phyloP scores from a whole-genome alignment of 164 flowering plant species.

The Macadamia integrifolia region DNA sequence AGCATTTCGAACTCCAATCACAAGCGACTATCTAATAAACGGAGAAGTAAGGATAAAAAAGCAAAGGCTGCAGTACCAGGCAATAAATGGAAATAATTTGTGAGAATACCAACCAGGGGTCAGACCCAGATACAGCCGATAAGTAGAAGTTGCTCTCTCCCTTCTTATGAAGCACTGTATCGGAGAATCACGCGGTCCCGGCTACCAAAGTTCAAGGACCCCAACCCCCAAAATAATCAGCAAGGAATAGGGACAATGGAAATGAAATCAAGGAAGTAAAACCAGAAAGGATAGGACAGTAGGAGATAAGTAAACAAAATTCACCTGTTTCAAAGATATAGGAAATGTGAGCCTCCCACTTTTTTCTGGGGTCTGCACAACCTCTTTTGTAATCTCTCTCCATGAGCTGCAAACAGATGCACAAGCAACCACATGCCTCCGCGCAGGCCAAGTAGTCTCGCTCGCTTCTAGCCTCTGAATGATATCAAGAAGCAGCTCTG shows the following conservation, averaged over 20 bases:
- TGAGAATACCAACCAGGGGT: constrained; percentile 52
- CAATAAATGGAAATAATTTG: background rate
- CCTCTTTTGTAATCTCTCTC: constrained; percentile 55
- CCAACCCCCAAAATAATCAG: constrained; percentile 1
- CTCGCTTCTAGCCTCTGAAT: constrained; percentile 53
- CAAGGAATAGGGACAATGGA: background rate
- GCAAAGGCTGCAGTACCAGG: background rate
- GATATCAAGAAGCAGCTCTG: constrained; percentile 68
- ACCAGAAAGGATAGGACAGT: background rate
- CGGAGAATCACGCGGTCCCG: constrained; percentile 68
- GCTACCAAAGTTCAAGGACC: constrained; percentile 25
- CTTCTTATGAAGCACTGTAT: constrained; percentile 84
- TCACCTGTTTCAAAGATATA: constrained; percentile 75
- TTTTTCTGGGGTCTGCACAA: constrained; percentile 60
- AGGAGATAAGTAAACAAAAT: background rate
- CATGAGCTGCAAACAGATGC: constrained; percentile 74
- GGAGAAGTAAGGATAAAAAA: too few species aligned
- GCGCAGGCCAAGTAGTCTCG: constrained; percentile 62
- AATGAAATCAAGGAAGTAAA: background rate
- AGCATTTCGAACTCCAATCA: too few species aligned
- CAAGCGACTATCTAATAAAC: too few species aligned
- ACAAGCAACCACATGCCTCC: constrained; percentile 57
- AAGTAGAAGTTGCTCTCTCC: constrained; percentile 65
- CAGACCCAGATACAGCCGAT: constrained; percentile 54
- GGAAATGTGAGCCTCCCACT: constrained; percentile 75